Evolutionary conservation across 352 stramenopile species (phyloP).

Genomic region (Phytophthora citricola): DNA sequence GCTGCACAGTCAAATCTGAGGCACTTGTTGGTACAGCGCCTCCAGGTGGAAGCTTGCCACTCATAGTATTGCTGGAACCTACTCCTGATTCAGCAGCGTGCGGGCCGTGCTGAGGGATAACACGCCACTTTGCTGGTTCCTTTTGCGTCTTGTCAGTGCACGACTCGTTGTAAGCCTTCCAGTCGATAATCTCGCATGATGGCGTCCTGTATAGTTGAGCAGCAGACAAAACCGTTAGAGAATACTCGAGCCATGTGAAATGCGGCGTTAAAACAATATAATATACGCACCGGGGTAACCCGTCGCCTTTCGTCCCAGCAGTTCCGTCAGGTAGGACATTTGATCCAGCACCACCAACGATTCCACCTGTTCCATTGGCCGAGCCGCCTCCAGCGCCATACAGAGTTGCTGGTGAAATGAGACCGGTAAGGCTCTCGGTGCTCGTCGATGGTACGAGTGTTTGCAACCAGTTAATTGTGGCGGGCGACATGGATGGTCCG

Average conservation of each 20-base stretch:
- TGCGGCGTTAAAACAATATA: neutral
- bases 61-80: neutral
- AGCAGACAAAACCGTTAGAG: conserved; percentile 1
- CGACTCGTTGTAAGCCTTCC: conserved; percentile 87
- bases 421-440: conserved; percentile 64
- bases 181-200: conserved; percentile 86
- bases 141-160: conserved; percentile 64
- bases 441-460: conserved; percentile 71
- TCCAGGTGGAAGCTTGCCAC: conserved; percentile 38
- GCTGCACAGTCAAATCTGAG: conserved; percentile 40
- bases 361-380: conserved; percentile 10
- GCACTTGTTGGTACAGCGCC: conserved; percentile 4
- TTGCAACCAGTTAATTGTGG: conserved; percentile 82
- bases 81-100: conserved; percentile 50
- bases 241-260: neutral
- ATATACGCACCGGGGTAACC: conserved; percentile 40
- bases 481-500: conserved; percentile 76
- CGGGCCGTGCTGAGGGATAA: conserved; percentile 81
- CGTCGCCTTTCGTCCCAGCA: conserved; percentile 15
- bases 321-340: conserved; percentile 23
- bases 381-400: conserved; percentile 34
- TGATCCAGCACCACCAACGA: conserved; percentile 20
- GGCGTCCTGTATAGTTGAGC: conserved; percentile 39
- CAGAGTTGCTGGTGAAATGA: conserved; percentile 64
- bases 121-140: conserved; percentile 69